These are phyloP conservation scores for Fusarium tuaranense DNA, from an alignment of 2,329 filamentous ascomycete species.

Conservation along the genomic window DNA sequence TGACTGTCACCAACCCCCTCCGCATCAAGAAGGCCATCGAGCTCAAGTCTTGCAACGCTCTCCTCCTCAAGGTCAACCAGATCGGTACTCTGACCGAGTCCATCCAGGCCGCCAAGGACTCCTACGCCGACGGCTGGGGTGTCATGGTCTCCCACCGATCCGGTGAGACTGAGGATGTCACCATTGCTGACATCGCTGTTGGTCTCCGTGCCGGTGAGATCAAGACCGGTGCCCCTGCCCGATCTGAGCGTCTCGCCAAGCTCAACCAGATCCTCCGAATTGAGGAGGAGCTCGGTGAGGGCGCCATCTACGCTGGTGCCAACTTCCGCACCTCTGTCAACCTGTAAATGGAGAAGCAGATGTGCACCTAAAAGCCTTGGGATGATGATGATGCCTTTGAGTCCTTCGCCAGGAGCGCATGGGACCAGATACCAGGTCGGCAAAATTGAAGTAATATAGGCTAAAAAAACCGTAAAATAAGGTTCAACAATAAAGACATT, in stretches of 20 bases:
- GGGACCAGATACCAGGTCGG: conserved; percentile 42
- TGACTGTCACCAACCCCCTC: conserved; percentile 98
- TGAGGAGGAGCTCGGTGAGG: conserved; percentile 96
- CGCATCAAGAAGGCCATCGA: conserved; percentile 99
- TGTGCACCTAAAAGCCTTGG: conserved; percentile 35
- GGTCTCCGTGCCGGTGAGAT: conserved; percentile 97
- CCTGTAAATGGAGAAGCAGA: conserved; percentile 70
- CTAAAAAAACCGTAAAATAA: conserved; percentile 43
- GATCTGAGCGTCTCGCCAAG: conserved; percentile 98
- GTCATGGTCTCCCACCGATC: conserved; percentile 99
- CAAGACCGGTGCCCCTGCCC: conserved; percentile 96
- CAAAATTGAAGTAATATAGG: conserved; percentile 45
- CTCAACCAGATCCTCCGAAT: conserved; percentile 99
- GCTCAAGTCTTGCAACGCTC: conserved; percentile 97
- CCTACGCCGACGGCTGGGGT: conserved; percentile 94
- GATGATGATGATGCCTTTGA: conserved; percentile 40
- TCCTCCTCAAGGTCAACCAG: conserved; percentile 99
- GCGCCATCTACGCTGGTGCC: conserved; percentile 90
- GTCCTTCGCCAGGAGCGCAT: conserved; percentile 35
- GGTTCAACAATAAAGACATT: conserved; percentile 38
- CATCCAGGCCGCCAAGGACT: conserved; percentile 99
- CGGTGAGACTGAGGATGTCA: conserved; percentile 99
- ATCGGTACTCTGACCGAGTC: conserved; percentile 99
- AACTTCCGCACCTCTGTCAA: conserved; percentile 94
- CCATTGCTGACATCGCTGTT: conserved; percentile 97